phyloP scores from a whole-genome alignment of 2,329 filamentous ascomycete genomes.

The Stachybotrys echinatus region DNA sequence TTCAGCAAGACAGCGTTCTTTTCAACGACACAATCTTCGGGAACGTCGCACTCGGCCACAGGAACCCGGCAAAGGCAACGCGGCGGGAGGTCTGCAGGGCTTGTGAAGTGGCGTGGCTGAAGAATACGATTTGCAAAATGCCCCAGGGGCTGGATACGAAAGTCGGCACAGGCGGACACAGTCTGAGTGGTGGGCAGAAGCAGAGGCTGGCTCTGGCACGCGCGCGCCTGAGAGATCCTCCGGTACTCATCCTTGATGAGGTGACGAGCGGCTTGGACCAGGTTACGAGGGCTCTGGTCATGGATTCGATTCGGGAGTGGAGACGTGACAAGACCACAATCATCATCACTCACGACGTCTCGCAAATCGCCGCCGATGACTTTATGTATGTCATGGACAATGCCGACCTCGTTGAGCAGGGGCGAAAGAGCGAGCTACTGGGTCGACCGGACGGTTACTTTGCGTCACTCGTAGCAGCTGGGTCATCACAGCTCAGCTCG shows the following conservation, averaged over 20 bases:
- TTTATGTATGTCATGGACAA: conserved; percentile 76
- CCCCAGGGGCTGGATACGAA: conserved; percentile 67
- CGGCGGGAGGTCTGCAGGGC: conserved; percentile 54
- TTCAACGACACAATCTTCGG: conserved; percentile 75
- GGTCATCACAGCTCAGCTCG: not conserved
- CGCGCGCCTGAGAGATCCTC: conserved; percentile 69
- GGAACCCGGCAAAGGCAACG: conserved; percentile 40
- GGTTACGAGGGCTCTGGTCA: conserved; percentile 60
- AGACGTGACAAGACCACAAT: conserved; percentile 79
- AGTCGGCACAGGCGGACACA: conserved; percentile 63
- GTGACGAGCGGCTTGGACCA: conserved; percentile 81
- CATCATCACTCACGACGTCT: conserved; percentile 86
- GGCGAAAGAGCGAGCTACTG: conserved; percentile 53
- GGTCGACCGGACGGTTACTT: conserved; percentile 39
- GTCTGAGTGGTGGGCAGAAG: conserved; percentile 78
- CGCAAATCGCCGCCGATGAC: conserved; percentile 66
- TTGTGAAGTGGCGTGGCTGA: conserved; percentile 63
- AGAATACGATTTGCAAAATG: conserved; percentile 60
- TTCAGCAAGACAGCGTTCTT: conserved; percentile 76
- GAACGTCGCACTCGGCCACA: conserved; percentile 72
- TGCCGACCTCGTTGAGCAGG: conserved; percentile 63
- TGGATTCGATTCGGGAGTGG: conserved; percentile 74
- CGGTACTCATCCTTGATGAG: conserved; percentile 83
- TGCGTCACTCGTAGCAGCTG: conserved; percentile 26
- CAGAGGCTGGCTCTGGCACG: conserved; percentile 79